Evolutionary conservation across 2,329 filamentous ascomycete genomes (phyloP).

Genomic region (Ophiocordyceps camponoti-leonardi): DNA sequence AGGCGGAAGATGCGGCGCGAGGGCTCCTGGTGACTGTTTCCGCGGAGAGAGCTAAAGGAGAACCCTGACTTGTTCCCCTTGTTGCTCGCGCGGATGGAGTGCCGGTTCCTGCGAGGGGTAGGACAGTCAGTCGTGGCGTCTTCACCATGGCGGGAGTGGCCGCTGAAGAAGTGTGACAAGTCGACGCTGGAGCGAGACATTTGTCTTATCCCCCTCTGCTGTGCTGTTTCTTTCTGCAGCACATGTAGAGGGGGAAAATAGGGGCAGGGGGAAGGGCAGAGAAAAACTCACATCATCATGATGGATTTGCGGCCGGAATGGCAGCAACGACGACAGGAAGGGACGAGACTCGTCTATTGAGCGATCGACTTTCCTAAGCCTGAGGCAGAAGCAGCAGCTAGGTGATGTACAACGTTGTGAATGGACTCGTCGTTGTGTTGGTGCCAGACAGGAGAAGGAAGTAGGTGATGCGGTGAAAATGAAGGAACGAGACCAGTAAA

Average conservation of each 20-base stretch:
- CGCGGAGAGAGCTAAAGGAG: constrained; percentile 72
- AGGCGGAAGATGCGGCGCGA: constrained; percentile 78
- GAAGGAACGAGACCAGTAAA: background rate
- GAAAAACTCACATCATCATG: background rate
- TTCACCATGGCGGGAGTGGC: background rate
- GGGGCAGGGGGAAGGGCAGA: background rate
- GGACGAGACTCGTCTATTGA: background rate
- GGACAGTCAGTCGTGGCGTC: constrained; percentile 6
- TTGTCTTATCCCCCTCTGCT: background rate
- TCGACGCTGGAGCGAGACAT: constrained; percentile 18
- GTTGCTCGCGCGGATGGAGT: constrained; percentile 47
- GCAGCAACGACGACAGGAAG: background rate
- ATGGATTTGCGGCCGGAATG: background rate
- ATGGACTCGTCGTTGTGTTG: too few species aligned
- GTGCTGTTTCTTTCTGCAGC: background rate
- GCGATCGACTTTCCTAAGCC: background rate
- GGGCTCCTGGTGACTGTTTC: constrained; percentile 70
- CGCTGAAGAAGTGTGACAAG: constrained; percentile 3
- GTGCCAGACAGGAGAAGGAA: too few species aligned
- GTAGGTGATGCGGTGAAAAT: background rate
- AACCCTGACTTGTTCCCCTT: constrained; percentile 32
- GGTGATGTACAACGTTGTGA: too few species aligned
- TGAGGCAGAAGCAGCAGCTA: background rate
- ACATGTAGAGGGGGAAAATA: background rate
- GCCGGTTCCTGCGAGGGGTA: constrained; percentile 43